Percentiles rank a stretch among this genome's conserved stretches.
Evolutionary conservation across 2,329 filamentous ascomycete genomes (phyloP).

Genomic region (Trichoderma guizhouense): DNA sequence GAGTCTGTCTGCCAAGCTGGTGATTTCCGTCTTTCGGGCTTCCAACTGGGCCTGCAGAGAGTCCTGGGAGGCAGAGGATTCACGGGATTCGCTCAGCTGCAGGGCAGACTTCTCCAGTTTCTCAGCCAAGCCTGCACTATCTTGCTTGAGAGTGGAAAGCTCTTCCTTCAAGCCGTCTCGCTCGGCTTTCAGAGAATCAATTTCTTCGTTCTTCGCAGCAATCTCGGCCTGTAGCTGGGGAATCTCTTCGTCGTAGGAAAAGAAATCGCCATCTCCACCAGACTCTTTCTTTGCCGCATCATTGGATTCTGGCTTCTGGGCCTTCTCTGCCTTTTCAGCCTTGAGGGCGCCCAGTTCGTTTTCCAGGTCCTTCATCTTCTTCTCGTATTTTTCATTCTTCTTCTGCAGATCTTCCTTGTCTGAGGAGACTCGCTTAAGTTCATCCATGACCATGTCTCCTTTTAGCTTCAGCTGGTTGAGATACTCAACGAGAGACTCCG

Average conservation of each 20-base stretch:
- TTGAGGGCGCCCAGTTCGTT: constrained; percentile 59
- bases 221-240: constrained; percentile 76
- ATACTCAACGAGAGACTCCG: constrained; percentile 81
- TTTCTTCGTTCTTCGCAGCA: constrained; percentile 65
- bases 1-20: constrained; percentile 48
- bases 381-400: constrained; percentile 67
- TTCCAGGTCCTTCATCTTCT: constrained; percentile 57
- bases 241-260: constrained; percentile 87
- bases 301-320: not conserved
- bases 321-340: constrained; percentile 31
- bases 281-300: constrained; percentile 26
- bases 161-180: constrained; percentile 67
- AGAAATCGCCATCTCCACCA: constrained; percentile 60
- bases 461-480: constrained; percentile 82
- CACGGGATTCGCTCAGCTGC: constrained; percentile 53
- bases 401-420: constrained; percentile 80
- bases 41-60: constrained; percentile 50
- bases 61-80: constrained; percentile 39
- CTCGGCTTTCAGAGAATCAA: constrained; percentile 66
- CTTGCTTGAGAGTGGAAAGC: constrained; percentile 68
- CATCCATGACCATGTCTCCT: constrained; percentile 89
- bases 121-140: constrained; percentile 61
- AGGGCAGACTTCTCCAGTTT: constrained; percentile 65
- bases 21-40: constrained; percentile 46
- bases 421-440: constrained; percentile 79